These are phyloP conservation scores for Solanum dulcamara DNA, from an alignment of 257 asterid genomes.

Conservation along the genomic window DNA sequence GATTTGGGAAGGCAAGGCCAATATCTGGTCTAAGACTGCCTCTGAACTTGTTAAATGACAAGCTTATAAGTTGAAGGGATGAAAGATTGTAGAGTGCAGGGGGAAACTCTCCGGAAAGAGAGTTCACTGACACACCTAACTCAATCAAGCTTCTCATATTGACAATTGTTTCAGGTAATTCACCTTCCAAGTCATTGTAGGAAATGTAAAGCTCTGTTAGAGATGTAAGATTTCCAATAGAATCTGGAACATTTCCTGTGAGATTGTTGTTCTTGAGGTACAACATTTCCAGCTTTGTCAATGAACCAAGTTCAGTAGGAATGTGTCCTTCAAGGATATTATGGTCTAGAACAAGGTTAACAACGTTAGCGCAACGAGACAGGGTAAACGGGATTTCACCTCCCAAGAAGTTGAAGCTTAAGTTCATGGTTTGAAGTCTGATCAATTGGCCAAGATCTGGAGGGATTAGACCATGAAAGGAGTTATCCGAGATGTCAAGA, in stretches of 20 bases:
- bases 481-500: slow-evolving; percentile 34
- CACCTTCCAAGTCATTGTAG: slow-evolving; percentile 25
- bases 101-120: slow-evolving; percentile 28
- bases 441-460: slow-evolving; percentile 22
- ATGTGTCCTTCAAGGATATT: slow-evolving; percentile 19
- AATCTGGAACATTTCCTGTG: slow-evolving; percentile 33
- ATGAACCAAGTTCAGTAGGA: slow-evolving; percentile 10
- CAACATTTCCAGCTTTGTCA: slow-evolving; percentile 12
- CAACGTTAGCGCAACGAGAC: slow-evolving; percentile 17
- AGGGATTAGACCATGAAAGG: slow-evolving; percentile 27
- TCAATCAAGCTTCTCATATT: slow-evolving; percentile 6
- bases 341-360: slow-evolving; percentile 19
- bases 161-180: slow-evolving; percentile 21
- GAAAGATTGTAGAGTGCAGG: slow-evolving; percentile 28
- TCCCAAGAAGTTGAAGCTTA: slow-evolving; percentile 21
- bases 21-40: slow-evolving; percentile 28
- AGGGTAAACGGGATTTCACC: slow-evolving; percentile 24
- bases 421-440: slow-evolving; percentile 22
- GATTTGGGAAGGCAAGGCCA: slow-evolving; percentile 25
- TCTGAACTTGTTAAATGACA: slow-evolving; percentile 26
- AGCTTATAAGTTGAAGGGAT: slow-evolving; percentile 15
- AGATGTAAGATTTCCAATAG: slow-evolving; percentile 37
- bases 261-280: slow-evolving; percentile 36
- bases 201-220: slow-evolving; percentile 28
- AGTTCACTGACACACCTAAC: slow-evolving; percentile 15